Conservation (phyloP, 371 early-diverging fungal species). For the Dichotomocladium elegans region DNA sequence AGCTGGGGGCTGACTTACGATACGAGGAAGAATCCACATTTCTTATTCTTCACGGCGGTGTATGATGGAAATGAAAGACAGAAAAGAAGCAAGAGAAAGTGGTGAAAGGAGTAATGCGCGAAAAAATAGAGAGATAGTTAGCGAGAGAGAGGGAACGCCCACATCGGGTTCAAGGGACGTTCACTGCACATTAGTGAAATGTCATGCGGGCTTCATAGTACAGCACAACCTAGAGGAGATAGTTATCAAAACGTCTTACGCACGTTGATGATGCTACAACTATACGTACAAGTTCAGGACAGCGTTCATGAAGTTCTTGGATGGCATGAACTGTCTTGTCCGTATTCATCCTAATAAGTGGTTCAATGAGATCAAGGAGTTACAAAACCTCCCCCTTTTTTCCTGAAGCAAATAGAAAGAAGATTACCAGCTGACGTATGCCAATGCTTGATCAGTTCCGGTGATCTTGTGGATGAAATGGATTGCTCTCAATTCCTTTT, state of each 20-base stretch:
- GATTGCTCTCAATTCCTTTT: conserved; percentile 7
- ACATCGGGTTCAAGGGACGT: too few relatives aligned
- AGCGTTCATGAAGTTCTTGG: conserved; percentile 22
- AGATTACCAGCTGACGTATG: conserved; percentile 29
- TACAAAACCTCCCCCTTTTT: not conserved
- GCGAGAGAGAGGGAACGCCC: conserved; percentile 1
- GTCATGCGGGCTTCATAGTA: not conserved
- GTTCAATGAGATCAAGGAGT: not conserved
- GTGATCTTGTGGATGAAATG: conserved; percentile 9
- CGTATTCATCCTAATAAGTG: not conserved
- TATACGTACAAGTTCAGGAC: conserved; percentile 20
- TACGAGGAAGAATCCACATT: too few relatives aligned
- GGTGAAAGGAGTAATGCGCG: not conserved
- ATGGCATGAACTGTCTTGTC: conserved; percentile 27
- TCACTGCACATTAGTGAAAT: too few relatives aligned
- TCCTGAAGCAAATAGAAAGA: not conserved
- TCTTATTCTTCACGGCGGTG: too few relatives aligned
- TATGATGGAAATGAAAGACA: too few relatives aligned
- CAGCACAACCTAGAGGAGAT: not conserved
- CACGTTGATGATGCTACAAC: too few relatives aligned
- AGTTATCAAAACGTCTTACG: too few relatives aligned
- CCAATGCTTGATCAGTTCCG: conserved; percentile 8
- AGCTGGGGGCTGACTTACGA: too few relatives aligned
- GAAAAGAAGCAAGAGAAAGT: not conserved
- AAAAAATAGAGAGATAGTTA: not conserved